Base-by-base conservation (phyloP, 2,329 filamentous ascomycete genomes). In the Pyrenochaeta sp. region DNA sequence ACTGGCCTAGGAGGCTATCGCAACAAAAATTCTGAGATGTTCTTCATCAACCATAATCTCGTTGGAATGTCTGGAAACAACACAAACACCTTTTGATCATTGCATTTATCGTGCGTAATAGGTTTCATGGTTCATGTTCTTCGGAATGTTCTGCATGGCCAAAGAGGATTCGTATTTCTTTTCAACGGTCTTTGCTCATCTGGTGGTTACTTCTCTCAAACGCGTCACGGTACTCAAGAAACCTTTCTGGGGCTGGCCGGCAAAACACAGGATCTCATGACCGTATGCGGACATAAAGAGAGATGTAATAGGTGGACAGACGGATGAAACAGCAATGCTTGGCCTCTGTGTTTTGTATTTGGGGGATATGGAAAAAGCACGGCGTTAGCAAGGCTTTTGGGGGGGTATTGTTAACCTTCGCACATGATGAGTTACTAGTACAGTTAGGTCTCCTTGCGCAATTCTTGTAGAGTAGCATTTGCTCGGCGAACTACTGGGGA, bases 31-130 rank as follows among this genome's bases (percentile, higher is more conserved):
- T 35, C 27, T 19, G n/a, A 26, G 10, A 27, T 24, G 29, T 20
- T 47, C 35, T 30, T 32, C 43, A 24, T 39, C 36, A 20, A 30
- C 19, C 17, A 30, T n/a, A 4, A 22, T 11, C 30, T 21, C 21
- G 29, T 17, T 22, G 10, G 38, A 27, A 39, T 13, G 30, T 32
- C 36, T 35, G 20, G 17, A 17, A 31, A 13, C 26, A 37, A 41
- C 34, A 40, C 45, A 34, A 34, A 44, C 55, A 58, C 59, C 61
- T 56, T 61, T 48, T 67, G 52, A 53, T 64, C 46, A 49, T 48
- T 69, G 60, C 65, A 69, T 66, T 63, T 67, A 52, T n/a, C 59
- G 59, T 60, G 62, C 58, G 59, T 62, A 59, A 47, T 50, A 51
- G 55, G 52, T 48, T 55, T 54, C 32, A 35, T 37, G 42, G 41